Base-by-base conservation (phyloP, 352 stramenopile species). In the Phytopythium cucurbitacearum region DNA sequence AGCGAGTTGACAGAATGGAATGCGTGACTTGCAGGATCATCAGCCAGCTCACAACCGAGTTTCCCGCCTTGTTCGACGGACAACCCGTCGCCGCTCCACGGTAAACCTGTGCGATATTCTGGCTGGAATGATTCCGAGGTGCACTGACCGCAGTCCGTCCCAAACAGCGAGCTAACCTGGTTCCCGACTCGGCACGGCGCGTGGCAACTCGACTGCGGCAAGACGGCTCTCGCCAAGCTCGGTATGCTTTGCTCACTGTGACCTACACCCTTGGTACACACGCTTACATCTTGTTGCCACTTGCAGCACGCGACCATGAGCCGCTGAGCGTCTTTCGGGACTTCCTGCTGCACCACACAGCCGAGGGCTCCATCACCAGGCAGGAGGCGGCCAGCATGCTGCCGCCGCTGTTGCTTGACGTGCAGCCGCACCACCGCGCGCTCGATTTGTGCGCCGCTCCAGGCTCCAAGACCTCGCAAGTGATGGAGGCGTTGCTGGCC, bases 331-430 rank as follows among this genome's bases (percentile, higher is more conserved):
- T 85, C 11, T 94, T 99, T 41, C 91, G 97, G 57, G 63, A 91
- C 41, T 98, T 94, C 65, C 67, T 99, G 44, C 80, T 98, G 37
- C 73, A 90, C 34, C 82, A 99, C 56, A 96, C 85, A 13, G 73
- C 85, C 4, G 78, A 82, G 21, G 94, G 97, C 21, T 94, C 86
- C 46, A 80, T 99, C 15, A 98, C 90, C 54, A 86, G 97, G 7
- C 97, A 99, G 74, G 97, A 99, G 64, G 80, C 97, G 3, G 97
- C 98, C 47, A 98, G 85, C 56, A 99, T 99, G 96, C 76, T 99
- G 32, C 97, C 97, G 0, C 96, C 96, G 0, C 78, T 99, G 34
- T 85, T 99, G 48, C 80, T 99, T n/a, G 75, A 96, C 62, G 86
- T 97, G 5, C 65, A 98, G 57, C 79, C 75, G 10, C 61, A 96